Percentiles rank a stretch among this genome's conserved stretches.
phyloP scores from a whole-genome alignment of 2,329 filamentous ascomycete species.

The Beauveria scarabaeidicola region DNA sequence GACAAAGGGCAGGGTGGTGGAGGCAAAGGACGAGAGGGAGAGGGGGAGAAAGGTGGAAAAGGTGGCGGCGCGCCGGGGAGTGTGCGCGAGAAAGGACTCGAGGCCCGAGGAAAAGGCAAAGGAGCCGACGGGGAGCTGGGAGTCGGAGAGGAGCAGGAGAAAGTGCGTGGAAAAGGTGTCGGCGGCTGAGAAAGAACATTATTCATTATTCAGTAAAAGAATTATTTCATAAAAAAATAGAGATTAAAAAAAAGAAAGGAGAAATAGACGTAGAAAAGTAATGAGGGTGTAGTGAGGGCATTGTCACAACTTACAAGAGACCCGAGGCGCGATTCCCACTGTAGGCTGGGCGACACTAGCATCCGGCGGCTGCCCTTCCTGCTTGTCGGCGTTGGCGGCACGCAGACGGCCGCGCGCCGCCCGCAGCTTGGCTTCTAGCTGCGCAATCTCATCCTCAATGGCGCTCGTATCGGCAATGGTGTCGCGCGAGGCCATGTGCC shows the following conservation, averaged over 20 bases:
- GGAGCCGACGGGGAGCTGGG: constrained; percentile 72
- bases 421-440: constrained; percentile 46
- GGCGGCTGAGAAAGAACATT: not conserved
- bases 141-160: constrained; percentile 70
- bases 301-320: constrained; percentile 14
- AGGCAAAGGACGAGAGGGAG: constrained; percentile 62
- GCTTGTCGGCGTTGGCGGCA: constrained; percentile 18
- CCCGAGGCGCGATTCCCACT: not conserved
- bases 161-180: constrained; percentile 42
- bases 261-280: too few species aligned
- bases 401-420: constrained; percentile 35
- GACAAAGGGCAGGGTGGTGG: constrained; percentile 66
- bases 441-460: constrained; percentile 47
- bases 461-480: constrained; percentile 20
- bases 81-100: constrained; percentile 73
- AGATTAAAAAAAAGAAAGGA: not conserved
- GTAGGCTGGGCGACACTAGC: not conserved
- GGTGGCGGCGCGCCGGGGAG: constrained; percentile 26
- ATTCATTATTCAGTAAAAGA: not conserved
- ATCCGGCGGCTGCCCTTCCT: constrained; percentile 10
- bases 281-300: too few species aligned
- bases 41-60: constrained; percentile 61
- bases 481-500: constrained; percentile 14
- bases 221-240: not conserved
- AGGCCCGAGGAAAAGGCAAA: constrained; percentile 80